These are phyloP conservation scores for Zymoseptoria crescenta DNA, from an alignment of 2,329 filamentous ascomycete genomes.

Conservation along the genomic window DNA sequence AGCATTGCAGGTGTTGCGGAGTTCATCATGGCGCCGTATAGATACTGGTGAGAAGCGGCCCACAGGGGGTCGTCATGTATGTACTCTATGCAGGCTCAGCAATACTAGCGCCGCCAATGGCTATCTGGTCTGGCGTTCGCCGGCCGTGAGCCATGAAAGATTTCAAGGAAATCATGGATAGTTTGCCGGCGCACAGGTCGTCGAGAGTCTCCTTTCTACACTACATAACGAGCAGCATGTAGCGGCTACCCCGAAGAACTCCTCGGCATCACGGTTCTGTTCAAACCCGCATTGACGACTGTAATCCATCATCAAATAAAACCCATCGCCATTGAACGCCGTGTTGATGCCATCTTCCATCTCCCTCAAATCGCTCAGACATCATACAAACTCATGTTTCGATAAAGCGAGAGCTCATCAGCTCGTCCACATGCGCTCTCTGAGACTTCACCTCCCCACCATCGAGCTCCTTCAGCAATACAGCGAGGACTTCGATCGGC, in stretches of 20 bases:
- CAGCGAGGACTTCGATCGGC: conserved; percentile 81
- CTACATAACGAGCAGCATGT: neutral
- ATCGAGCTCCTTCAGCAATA: conserved; percentile 65
- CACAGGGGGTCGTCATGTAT: neutral
- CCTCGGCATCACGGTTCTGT: neutral
- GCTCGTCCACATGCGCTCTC: conserved; percentile 65
- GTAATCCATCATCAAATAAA: neutral
- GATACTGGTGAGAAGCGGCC: neutral
- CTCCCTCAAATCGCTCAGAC: neutral
- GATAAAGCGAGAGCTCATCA: conserved; percentile 45
- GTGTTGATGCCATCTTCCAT: neutral
- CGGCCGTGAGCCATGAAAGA: neutral
- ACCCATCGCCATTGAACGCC: neutral
- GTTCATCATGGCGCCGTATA: neutral
- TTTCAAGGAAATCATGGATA: neutral
- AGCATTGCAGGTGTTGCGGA: neutral
- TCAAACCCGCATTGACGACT: neutral
- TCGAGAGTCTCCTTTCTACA: neutral
- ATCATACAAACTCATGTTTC: conserved; percentile 25
- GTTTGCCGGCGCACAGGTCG: neutral
- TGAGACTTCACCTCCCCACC: conserved; percentile 49
- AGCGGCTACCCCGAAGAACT: neutral
- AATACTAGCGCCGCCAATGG: neutral
- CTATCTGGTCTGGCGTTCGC: neutral
- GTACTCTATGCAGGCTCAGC: neutral